Base-by-base conservation (phyloP, 306 rosid genomes). In the Prunus davidiana region DNA sequence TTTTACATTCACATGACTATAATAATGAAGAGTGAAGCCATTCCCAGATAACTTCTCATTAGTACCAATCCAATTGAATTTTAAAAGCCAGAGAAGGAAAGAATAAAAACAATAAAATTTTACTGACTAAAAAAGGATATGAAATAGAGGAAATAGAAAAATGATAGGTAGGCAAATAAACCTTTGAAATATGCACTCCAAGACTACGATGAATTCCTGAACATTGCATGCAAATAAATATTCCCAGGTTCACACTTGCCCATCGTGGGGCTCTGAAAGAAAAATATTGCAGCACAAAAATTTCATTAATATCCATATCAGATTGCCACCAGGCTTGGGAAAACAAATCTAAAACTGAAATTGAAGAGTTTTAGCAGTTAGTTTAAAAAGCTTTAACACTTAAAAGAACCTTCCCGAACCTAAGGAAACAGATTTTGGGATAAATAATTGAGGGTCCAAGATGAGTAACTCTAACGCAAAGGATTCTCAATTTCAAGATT, bases 151-250 rank as follows among this genome's bases (percentile, higher is more conserved):
- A 67, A 55, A 27, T 46, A 69, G 65, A 71, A 24, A 24, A 34
- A 27, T 54, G 27, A 45, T 3, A 34, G 46, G 28, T 15, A 45
- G 46, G 19, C 2, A 63, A 34, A 65, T 34, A 75, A 71, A 94
- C 98, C 97, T 94, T 76, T 69, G 98, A 94, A 81, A 94, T 90
- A 84, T 94, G 98, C 61, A 94, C 98, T 71, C 98, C 98, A 62
- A 92, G 98, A 82, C 96, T 88, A 50, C 98, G 86, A 80, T 94
- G 98, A 83, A 92, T 88, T 82, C 98, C 98, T 19, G 98, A 94
- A 80, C 97, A 94, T 67, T 89, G 97, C 97, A 92, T 80, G 88
- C 98, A 94, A 74, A 94, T 94, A 77, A 94, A 92, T 69, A 89
- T 88, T 79, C 98, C 98, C 43, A 94, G 87, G 83, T 90, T 94